Conservation (phyloP, 2,329 filamentous ascomycete species). For the Beauveria sp. region DNA sequence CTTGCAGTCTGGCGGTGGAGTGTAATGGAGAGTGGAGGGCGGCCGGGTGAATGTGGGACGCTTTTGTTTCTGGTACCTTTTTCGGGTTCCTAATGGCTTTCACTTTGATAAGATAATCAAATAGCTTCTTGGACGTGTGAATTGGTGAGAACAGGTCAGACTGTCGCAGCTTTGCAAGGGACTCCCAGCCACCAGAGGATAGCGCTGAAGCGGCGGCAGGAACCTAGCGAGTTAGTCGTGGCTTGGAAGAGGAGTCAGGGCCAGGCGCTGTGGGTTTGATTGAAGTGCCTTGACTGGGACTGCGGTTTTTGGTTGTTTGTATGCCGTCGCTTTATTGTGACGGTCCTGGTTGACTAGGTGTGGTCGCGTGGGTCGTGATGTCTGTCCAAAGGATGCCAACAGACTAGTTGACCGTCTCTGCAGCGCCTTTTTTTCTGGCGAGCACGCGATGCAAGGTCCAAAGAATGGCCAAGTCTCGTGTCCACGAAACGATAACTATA, state of each 20-base stretch:
- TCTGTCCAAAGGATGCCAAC: background rate
- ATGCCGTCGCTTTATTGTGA: background rate
- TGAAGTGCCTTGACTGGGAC: background rate
- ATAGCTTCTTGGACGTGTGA: background rate
- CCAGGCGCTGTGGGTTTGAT: constrained; percentile 5
- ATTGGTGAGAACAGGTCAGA: background rate
- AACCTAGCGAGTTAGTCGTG: constrained; percentile 6
- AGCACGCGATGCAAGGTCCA: background rate
- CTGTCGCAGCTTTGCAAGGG: background rate
- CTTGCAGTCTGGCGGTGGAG: constrained; percentile 10
- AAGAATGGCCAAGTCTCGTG: background rate
- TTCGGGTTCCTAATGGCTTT: background rate
- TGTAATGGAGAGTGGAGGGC: constrained; percentile 4
- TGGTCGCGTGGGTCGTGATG: background rate
- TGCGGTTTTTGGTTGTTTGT: background rate
- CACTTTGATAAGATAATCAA: constrained; percentile 1
- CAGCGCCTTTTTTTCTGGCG: background rate
- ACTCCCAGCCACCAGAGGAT: constrained; percentile 7
- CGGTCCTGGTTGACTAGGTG: background rate
- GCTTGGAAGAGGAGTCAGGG: constrained; percentile 2
- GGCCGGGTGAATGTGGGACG: constrained; percentile 11
- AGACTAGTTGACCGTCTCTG: background rate
- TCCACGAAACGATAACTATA: background rate
- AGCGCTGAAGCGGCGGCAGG: constrained; percentile 1
- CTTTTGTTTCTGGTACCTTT: background rate